Base-by-base conservation (phyloP, 805 yeast genomes). In the Wickerhamiella azyma region DNA sequence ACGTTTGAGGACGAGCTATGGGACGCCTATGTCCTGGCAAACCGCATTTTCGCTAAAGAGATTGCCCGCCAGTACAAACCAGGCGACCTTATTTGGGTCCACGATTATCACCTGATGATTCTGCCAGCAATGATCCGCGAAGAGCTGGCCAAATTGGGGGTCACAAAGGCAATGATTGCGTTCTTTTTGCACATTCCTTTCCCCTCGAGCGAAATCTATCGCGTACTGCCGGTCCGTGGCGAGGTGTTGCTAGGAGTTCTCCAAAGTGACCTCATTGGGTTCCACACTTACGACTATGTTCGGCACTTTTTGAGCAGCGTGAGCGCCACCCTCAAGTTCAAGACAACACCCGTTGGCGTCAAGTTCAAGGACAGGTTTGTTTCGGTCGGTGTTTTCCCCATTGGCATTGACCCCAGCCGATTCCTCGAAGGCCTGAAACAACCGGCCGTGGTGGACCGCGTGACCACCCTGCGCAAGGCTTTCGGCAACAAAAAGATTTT, bases 271-370 rank as follows among this genome's bases (percentile, higher is more conserved):
- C 71, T 94, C 56, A 78, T 92, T 58, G 99, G 99, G 0, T 92
- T 92, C 73, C 99, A 92, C 63, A 92, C 98, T n/a, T 94, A 92
- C 63, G 99, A 92, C 63, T 92, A 92, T 59, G 97, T 95, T 10
- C 74, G 98, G 55, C 99, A 92, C 68, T 92, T 94, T 65, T 65
- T 94, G 45, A 81, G 94, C 16, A 79, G 94, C 1, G 94, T 92
- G 9, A 79, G 86, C 49, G 72, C 94, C 47, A 82, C 92, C 16
- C 71, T 92, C 45, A 74, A 83, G 50, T 76, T 86, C 7, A 80
- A 79, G 43, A 86, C 96, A 0, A 70, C 82, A 50, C 98, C 98
- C 3, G 88, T 86, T 52, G 95, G 96, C 16, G 83, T 92, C 16
- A 80, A 81, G 51, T 85, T 72, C 59, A 69, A 77, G 38, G 83